Evolutionary conservation across 495 filamentous ascomycete species (phyloP).

Genomic region (Aspergillus sclerotioniger): DNA sequence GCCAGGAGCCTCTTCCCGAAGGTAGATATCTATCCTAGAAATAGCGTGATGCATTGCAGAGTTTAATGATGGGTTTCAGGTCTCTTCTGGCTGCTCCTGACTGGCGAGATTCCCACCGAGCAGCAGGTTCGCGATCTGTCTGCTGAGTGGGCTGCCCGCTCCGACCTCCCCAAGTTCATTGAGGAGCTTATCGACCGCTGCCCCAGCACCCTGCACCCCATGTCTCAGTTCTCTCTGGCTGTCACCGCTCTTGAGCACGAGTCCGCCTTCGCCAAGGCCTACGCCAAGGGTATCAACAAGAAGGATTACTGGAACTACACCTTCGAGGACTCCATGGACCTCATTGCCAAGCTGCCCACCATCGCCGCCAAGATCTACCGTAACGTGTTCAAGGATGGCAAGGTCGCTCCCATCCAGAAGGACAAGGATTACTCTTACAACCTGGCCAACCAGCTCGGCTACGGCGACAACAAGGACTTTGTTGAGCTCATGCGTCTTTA

Average conservation of each 20-base stretch:
- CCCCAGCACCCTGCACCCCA: slow-evolving; percentile 96
- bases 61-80: slow-evolving; percentile 27
- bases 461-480: slow-evolving; percentile 92
- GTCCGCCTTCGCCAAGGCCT: slow-evolving; percentile 95
- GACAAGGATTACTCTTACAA: slow-evolving; percentile 99
- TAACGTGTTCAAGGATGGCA: slow-evolving; percentile 99
- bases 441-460: slow-evolving; percentile 98
- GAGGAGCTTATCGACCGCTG: slow-evolving; percentile 99
- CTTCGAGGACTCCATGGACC: slow-evolving; percentile 99
- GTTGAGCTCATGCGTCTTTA: slow-evolving; percentile 97
- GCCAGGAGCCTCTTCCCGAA: slow-evolving; percentile 94
- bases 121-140: slow-evolving; percentile 97
- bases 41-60: background rate
- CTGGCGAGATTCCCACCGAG: slow-evolving; percentile 93
- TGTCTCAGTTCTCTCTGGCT: slow-evolving; percentile 98
- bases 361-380: slow-evolving; percentile 98
- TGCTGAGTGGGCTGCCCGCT: slow-evolving; percentile 96
- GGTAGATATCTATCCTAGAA: slow-evolving; percentile 29
- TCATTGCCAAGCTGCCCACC: slow-evolving; percentile 98
- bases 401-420: slow-evolving; percentile 90
- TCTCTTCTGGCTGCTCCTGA: slow-evolving; percentile 99
- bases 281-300: slow-evolving; percentile 98
- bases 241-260: slow-evolving; percentile 98
- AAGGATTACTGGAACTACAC: slow-evolving; percentile 99
- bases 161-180: slow-evolving; percentile 92